These are phyloP conservation scores for Kappamyces sp. DNA, from an alignment of 192 early-diverging fungal genomes.

Conservation along the genomic window DNA sequence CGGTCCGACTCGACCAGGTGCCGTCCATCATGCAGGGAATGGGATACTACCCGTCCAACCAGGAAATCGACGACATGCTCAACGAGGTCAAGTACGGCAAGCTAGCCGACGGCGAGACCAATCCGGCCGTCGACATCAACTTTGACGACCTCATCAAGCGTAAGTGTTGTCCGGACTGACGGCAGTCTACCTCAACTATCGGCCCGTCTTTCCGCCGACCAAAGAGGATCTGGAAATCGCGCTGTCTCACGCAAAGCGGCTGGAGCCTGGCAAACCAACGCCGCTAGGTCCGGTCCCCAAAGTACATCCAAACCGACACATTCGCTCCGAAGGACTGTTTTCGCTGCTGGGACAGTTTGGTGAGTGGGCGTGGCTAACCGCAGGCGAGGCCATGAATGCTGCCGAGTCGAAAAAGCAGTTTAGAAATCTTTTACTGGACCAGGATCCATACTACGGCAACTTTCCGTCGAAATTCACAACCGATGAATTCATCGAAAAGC, in stretches of 20 bases:
- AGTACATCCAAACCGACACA: conserved; percentile 13
- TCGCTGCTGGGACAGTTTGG: conserved; percentile 52
- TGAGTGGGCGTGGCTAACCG: conserved; percentile 8
- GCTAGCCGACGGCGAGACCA: conserved; percentile 21
- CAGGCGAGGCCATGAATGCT: conserved; percentile 42
- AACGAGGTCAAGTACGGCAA: conserved; percentile 52
- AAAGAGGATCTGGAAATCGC: conserved; percentile 37
- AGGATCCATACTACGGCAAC: conserved; percentile 30
- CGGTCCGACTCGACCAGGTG: conserved; percentile 35
- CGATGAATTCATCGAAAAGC: conserved; percentile 38
- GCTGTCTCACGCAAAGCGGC: conserved; percentile 28
- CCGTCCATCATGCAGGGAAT: conserved; percentile 55
- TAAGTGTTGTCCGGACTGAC: conserved; percentile 15
- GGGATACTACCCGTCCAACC: conserved; percentile 49
- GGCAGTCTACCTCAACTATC: conserved; percentile 53
- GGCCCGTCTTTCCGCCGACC: conserved; percentile 35
- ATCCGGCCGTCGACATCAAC: conserved; percentile 32
- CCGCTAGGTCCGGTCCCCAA: conserved; percentile 10
- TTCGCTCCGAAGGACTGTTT: conserved; percentile 33
- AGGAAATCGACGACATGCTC: conserved; percentile 53
- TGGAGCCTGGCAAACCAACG: conserved; percentile 29
- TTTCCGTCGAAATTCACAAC: conserved; percentile 37
- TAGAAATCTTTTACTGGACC: conserved; percentile 28
- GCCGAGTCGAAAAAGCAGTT: conserved; percentile 36
- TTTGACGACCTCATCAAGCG: conserved; percentile 50